Evolutionary conservation across 331 rosid species (phyloP), one percentile per base, ranked within the genome.

Genomic region (Erythrophleum ivorense): DNA sequence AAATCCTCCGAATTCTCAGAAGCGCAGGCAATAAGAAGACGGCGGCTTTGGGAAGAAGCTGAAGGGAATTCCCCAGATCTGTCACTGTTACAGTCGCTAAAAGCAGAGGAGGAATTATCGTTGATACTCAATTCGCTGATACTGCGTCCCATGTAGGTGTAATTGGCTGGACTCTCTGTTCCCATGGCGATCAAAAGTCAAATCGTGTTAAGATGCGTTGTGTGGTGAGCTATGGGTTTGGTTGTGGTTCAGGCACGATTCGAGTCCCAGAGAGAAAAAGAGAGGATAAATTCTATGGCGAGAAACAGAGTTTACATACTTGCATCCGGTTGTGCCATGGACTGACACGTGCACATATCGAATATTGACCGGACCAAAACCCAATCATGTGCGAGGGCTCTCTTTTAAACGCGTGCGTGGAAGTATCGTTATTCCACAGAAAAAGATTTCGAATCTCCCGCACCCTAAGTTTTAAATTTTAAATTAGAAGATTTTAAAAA

Each of bases 51-150:
- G 0, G 94, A 89, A 8, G 97, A 88, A 7, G 88, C 80, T 31
- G 97, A 50, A 31, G 88, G 84, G 71, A 95, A 95, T 86, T 95
- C 99, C 34, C 92, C 94, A 85, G 99, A 95, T 93, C 97, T 87
- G 73, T 95, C 99, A 77, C 99, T 95, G 82, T 91, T 91, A 66
- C 99, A 93, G 70, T 95, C 99, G 84, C 99, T 93, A 77, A 95
- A 95, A 49, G 99, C 97, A 16, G 96, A 86, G 19, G 97, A 88
- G 11, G 98, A 94, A 55, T 66, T 69, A 2, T 91, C 92, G 50
- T 76, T 91, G 86, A 77, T 83, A 64, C 85, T 83, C 34, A 90
- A 87, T 74, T 89, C 87, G 63, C 90, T 90, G 76, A 90, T 83
- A 46, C 65, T 87, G 59, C 90, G 83, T 7, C 92, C 97, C 88